Evolutionary conservation across 805 yeast species (phyloP), one percentile per base, ranked within the genome.

Genomic region (Candida tibetensis): DNA sequence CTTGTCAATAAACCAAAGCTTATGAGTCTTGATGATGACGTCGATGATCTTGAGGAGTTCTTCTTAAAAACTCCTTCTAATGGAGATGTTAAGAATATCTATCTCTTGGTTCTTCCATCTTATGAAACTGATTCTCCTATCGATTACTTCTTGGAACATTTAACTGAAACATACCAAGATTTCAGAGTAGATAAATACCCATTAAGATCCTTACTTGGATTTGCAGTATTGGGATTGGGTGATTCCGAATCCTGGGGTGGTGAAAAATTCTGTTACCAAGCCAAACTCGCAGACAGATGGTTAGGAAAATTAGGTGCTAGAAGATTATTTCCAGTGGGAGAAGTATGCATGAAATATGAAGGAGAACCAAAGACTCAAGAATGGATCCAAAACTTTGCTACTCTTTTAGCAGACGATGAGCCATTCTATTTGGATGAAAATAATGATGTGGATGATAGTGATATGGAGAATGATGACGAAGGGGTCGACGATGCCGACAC

Each of bases 101-200:
- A 87, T 52, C 56, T 90, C 26, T 47, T 89, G 41, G 86, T 89
- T 12, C 67, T 89, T 22, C 97, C 97, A 1, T 87, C 96, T 0
- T 89, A 89, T 55, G 96, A 88, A 47, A 85, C 90, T 0, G 97
- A 89, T 58, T 85, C 95, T 1, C 96, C 97, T 10, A 72, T 90
- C 22, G 97, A 89, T 59, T 90, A 79, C 55, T 87, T 88, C 58
- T 65, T 89, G 40, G 95, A 86, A 51, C 80, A 85, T 30, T 67
- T 89, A 47, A 72, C 77, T 45, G 96, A 89, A 39, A 87, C 95
- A 1, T 77, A 77, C 44, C 82, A 82, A 44, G 97, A 89, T 58
- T 87, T 87, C 65, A 72, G 96, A 48, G 76, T 89, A 23, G 95
- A 88, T 54, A 85, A 85, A 44, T 81, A 77, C 47, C 96, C 96